Evolutionary conservation across 306 rosid genomes (phyloP), one percentile per base, ranked within the genome.

Genomic region (Adenanthera pavonina): DNA sequence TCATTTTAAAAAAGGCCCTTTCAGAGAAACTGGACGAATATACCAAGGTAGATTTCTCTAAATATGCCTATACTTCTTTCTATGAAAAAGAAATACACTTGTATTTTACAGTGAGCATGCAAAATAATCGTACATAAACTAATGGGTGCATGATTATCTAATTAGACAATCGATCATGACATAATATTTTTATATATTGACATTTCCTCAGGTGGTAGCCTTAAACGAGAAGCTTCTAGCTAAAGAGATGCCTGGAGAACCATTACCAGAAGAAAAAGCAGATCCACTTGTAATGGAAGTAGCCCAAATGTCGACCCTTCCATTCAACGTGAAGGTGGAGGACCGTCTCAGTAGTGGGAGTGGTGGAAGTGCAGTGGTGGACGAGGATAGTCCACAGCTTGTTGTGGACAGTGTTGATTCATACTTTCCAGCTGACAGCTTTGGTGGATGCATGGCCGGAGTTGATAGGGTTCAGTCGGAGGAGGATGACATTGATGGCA

Each of bases 341-440:
- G 99, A 93, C 74, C 92, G 88, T 78, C 81, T 89, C 75, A 95
- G 98, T 70, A 83, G 92, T 12, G 97, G 94, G 44, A 89, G 94
- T 16, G 92, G 89, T 41, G 99, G 93, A 60, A 91, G 98, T 72
- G 96, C 97, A 0, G 96, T 93, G 84, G 89, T 90, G 78, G 97
- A 95, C 1, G 94, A 93, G 83, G 90, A 84, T 56, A 86, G 92
- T 57, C 92, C 88, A 5, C 97, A 84, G 82, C 87, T 87, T 57
- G 85, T 92, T 25, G 88, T 92, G 61, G 98, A 95, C 88, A 93
- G 97, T 9, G 91, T 97, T 30, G 90, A 93, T 74, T 95, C 99
- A 9, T 91, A 89, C 84, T 89, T 91, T 77, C 92, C 83, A 10
- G 84, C 90, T 73, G 89, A 85, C 33, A 88, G 91, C 74, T 88